Conservation (phyloP, 345 rosid genomes). For the Brassica rapa region DNA sequence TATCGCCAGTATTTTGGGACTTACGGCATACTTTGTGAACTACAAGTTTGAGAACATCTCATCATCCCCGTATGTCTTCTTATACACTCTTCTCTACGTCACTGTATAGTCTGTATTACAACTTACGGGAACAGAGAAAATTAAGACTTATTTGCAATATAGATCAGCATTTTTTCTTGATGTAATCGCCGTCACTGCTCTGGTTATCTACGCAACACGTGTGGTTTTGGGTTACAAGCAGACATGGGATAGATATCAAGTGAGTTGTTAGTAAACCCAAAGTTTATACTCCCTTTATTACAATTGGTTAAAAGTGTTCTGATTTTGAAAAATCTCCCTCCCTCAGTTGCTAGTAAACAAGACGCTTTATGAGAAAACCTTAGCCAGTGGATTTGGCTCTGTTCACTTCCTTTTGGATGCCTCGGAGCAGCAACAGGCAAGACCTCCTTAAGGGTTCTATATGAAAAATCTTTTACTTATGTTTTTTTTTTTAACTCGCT, state of each 20-base stretch:
- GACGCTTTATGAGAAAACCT: slow-evolving; percentile 94
- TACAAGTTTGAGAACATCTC: slow-evolving; percentile 86
- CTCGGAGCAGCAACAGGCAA: slow-evolving; percentile 93
- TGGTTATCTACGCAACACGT: slow-evolving; percentile 74
- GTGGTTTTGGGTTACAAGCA: slow-evolving; percentile 96
- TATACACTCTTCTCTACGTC: neutral
- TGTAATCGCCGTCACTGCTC: slow-evolving; percentile 76
- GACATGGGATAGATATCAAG: slow-evolving; percentile 97
- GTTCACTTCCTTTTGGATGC: slow-evolving; percentile 96
- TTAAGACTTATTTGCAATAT: neutral
- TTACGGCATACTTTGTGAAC: slow-evolving; percentile 82
- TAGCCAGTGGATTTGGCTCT: slow-evolving; percentile 95
- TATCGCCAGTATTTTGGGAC: slow-evolving; percentile 81
- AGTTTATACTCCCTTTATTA: slow-evolving; percentile 12
- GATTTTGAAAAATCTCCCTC: neutral
- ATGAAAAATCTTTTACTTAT: neutral
- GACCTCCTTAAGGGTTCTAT: slow-evolving; percentile 14
- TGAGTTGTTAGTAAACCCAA: slow-evolving; percentile 43
- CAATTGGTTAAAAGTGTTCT: slow-evolving; percentile 25
- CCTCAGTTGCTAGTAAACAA: slow-evolving; percentile 84
- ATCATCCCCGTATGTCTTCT: slow-evolving; percentile 74
- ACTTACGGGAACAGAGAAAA: no score
- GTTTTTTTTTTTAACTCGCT: neutral
- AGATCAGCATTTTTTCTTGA: slow-evolving; percentile 93
- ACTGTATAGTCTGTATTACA: no score